Percentiles rank a stretch among this genome's conserved stretches.
Evolutionary conservation across 1,284 basidiomycete genomes (phyloP).

Genomic region (Moesziomyces antarcticus): DNA sequence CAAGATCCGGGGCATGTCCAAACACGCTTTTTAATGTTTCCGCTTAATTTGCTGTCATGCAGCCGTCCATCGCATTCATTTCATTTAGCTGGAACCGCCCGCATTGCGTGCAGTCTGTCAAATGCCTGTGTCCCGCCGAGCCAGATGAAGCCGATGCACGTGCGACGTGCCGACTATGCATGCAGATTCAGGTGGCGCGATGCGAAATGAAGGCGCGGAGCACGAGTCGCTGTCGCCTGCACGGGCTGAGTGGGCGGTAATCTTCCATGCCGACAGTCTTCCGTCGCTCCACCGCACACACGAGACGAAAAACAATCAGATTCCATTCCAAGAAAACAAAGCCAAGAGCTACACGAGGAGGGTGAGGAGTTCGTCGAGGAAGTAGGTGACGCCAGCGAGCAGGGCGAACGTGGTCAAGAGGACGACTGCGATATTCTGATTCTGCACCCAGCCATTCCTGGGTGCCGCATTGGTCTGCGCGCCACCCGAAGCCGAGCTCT

Average conservation of each 20-base stretch:
- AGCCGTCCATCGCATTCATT: not conserved
- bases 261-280: too few relatives aligned
- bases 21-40: constrained; percentile 37
- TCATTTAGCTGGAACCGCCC: not conserved
- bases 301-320: too few relatives aligned
- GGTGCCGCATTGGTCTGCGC: constrained; percentile 20
- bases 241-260: too few relatives aligned
- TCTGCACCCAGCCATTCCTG: constrained; percentile 21
- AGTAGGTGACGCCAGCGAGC: constrained; percentile 39
- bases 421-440: constrained; percentile 34
- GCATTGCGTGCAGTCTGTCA: not conserved
- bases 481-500: constrained; percentile 8
- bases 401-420: constrained; percentile 32
- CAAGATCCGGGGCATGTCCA: constrained; percentile 66
- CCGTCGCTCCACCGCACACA: too few relatives aligned
- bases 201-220: too few relatives aligned
- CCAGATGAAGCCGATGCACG: too few relatives aligned
- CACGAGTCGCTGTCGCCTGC: too few relatives aligned
- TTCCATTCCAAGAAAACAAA: not conserved
- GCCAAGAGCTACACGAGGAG: constrained; percentile 27
- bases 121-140: too few relatives aligned
- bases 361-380: constrained; percentile 39
- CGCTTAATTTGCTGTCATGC: not conserved
- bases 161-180: too few relatives aligned
- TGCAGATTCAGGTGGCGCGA: too few relatives aligned